These are phyloP conservation scores for Halophytophthora batemanensis DNA, from an alignment of 352 stramenopile species.

Conservation along the genomic window DNA sequence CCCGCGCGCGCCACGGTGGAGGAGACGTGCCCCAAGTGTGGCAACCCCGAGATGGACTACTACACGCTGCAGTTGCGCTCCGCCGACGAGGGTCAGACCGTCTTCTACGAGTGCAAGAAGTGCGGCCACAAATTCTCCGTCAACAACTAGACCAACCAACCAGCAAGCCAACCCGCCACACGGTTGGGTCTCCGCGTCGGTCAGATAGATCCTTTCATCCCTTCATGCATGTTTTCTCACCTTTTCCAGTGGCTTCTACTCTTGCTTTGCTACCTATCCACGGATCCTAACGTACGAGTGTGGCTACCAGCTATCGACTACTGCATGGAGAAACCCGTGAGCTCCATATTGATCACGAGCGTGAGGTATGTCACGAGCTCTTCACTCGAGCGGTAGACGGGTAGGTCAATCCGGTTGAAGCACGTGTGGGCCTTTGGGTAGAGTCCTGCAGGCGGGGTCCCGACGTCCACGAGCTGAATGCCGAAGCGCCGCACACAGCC, in stretches of 20 bases:
- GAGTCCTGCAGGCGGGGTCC: constrained; percentile 58
- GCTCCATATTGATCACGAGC: constrained; percentile 97
- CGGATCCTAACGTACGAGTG: too few species aligned
- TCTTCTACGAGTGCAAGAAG: constrained; percentile 99
- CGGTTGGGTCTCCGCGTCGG: constrained; percentile 3
- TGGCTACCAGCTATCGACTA: too few species aligned
- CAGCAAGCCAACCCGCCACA: neutral
- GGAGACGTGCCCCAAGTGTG: constrained; percentile 97
- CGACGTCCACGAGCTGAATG: constrained; percentile 92
- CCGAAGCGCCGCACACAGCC: constrained; percentile 92
- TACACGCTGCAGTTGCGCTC: constrained; percentile 99
- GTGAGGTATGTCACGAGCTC: constrained; percentile 95
- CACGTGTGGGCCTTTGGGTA: constrained; percentile 87
- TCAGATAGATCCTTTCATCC: constrained; percentile 35
- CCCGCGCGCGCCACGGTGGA: constrained; percentile 94
- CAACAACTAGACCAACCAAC: constrained; percentile 82
- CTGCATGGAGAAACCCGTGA: constrained; percentile 96
- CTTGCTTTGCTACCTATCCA: too few species aligned
- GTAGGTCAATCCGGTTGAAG: constrained; percentile 88
- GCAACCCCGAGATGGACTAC: constrained; percentile 96
- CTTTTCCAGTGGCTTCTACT: too few species aligned
- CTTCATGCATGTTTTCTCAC: constrained; percentile 10
- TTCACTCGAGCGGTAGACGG: constrained; percentile 64
- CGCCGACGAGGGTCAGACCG: constrained; percentile 99
- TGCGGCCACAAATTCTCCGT: constrained; percentile 91